Evolutionary conservation across 2,329 filamentous ascomycete species (phyloP), one percentile per base, ranked within the genome.

Genomic region (Ophiosphaerella korrae): DNA sequence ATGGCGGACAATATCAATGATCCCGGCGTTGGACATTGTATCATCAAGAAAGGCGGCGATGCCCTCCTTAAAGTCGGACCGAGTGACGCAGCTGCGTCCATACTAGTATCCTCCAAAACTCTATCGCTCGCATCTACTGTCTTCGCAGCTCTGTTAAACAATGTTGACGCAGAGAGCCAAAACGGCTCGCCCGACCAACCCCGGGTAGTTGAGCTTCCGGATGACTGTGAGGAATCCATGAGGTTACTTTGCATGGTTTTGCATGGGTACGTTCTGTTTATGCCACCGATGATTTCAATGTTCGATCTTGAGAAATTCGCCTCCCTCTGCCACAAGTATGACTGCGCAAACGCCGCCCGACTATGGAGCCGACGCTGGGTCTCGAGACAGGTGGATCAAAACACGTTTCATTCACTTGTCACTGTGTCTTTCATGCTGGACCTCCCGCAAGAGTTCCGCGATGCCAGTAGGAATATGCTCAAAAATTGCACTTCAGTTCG

Each of bases 281-380:
- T 64, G 9, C 55, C 61, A 3, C 38, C 29, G 1, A 24, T 23
- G 5, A 37, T 65, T 3, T 37, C 39, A 0, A 35, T 57, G 13
- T 18, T 24, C 9, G 14, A 51, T 3, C 26, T 67, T n/a, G 53
- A 55, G 18, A 36, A 63, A 13, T 48, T 66, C 8, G 64, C 66
- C 1, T 31, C 63, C 2, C 24, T 62, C 5, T 63, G 55, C 38
- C 58, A 71, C 42, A 68, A 68, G 11, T 67, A 70, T 45, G 46
- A 60, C 12, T 68, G 65, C 32, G 42, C 43, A 0, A 43, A 51
- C 2, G 49, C 45, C 7, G 53, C 64, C 2, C 48, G 48, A n/a
- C 12, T 50, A 3, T 67, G 54, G 49, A 42, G 40, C 21, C 43
- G 29, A 3, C 21, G 57, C 12, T 60, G 55, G 56, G 29, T 55